Percentiles rank a stretch among this genome's conserved stretches.
Conservation (phyloP, 805 yeast genomes). For the Saccharomycopsis lassenensis region DNA sequence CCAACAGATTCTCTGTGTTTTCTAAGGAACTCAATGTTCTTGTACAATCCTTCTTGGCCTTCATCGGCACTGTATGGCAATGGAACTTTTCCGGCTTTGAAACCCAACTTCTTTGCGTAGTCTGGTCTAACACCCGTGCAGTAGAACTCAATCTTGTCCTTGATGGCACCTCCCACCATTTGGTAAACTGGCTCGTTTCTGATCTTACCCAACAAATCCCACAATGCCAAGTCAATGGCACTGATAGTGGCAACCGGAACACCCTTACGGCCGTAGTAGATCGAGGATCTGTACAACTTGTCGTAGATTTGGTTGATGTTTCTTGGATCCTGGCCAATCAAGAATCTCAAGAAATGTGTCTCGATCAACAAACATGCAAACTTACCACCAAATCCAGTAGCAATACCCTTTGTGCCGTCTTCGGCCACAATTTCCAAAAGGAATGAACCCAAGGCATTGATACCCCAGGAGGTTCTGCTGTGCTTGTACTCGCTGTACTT, state of each 20-base stretch:
- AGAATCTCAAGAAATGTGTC: conserved; percentile 35
- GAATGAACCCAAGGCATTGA: conserved; percentile 40
- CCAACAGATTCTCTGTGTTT: conserved; percentile 37
- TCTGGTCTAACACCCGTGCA: conserved; percentile 39
- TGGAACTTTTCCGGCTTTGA: conserved; percentile 45
- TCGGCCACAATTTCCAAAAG: conserved; percentile 37
- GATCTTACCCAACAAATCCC: conserved; percentile 41
- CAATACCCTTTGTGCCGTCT: conserved; percentile 39
- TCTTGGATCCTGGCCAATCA: conserved; percentile 38
- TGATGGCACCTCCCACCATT: conserved; percentile 40
- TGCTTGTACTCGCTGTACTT: conserved; percentile 34
- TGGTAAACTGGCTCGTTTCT: conserved; percentile 41
- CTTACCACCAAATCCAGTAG: conserved; percentile 44
- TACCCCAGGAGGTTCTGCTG: conserved; percentile 39
- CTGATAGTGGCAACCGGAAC: conserved; percentile 36
- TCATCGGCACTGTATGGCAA: conserved; percentile 41
- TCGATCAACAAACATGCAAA: conserved; percentile 38
- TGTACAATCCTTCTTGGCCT: conserved; percentile 35
- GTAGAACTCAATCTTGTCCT: conserved; percentile 35
- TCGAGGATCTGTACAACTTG: conserved; percentile 36
- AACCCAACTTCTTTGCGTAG: conserved; percentile 39
- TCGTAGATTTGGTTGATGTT: conserved; percentile 37
- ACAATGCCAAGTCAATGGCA: conserved; percentile 38
- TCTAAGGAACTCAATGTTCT: conserved; percentile 34
- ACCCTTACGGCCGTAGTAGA: conserved; percentile 43